Evolutionary conservation across 805 yeast species (phyloP).

Genomic region (Candida sithepensis): DNA sequence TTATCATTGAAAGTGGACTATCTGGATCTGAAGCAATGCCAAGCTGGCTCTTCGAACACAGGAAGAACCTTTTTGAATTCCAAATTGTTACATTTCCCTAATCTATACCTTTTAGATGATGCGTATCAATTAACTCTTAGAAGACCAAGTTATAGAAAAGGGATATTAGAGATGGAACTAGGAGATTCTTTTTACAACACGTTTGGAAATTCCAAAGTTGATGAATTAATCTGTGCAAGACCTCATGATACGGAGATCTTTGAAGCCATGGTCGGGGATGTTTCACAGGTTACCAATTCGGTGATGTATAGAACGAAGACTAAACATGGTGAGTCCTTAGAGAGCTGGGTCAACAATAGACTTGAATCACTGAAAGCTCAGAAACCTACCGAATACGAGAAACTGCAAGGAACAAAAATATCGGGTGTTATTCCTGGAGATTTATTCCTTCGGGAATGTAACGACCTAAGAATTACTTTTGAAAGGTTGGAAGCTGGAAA

Average conservation of each 20-base stretch:
- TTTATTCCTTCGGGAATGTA: conserved; percentile 38
- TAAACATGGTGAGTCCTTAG: conserved; percentile 1
- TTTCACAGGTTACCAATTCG: conserved; percentile 6
- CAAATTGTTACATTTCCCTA: conserved; percentile 32
- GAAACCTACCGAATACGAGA: not conserved
- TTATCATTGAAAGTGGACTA: conserved; percentile 16
- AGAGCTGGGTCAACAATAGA: conserved; percentile 5
- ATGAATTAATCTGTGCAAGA: conserved; percentile 1
- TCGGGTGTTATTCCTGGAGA: conserved; percentile 24
- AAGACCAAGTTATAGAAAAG: conserved; percentile 36
- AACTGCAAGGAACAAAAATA: not conserved
- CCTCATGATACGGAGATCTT: conserved; percentile 9
- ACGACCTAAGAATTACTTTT: conserved; percentile 41
- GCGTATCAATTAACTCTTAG: conserved; percentile 37
- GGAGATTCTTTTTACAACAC: conserved; percentile 29
- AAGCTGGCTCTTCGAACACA: not conserved
- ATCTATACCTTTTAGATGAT: conserved; percentile 44
- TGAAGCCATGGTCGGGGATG: conserved; percentile 16
- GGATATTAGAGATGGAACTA: conserved; percentile 29
- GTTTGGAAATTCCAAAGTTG: conserved; percentile 19
- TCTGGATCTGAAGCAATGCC: conserved; percentile 15
- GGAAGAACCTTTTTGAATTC: conserved; percentile 31
- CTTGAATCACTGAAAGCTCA: conserved; percentile 1
- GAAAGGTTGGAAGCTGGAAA: conserved; percentile 41
- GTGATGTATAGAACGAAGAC: conserved; percentile 9